These are phyloP conservation scores for Rhizopogon salebrosus DNA, from an alignment of 768 basidiomycete species.

Conservation along the genomic window DNA sequence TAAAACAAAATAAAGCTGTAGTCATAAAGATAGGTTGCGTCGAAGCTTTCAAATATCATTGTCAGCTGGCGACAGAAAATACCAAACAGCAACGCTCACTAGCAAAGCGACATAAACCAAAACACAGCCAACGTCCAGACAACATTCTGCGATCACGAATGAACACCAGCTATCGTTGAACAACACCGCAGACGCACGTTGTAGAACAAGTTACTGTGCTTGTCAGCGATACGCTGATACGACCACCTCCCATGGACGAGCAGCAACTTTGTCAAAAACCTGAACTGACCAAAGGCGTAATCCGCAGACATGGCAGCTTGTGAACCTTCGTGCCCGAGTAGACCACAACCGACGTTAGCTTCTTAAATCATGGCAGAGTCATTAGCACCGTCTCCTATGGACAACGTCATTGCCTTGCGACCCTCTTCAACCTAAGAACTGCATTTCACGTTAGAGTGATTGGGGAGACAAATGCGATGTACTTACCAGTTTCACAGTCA, in stretches of 20 bases:
- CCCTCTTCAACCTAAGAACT: conserved; percentile 83
- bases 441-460: too few species aligned
- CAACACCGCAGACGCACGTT: conserved; percentile 59
- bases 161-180: conserved; percentile 1
- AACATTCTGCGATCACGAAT: conserved; percentile 54
- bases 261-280: conserved; percentile 85
- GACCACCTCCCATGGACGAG: conserved; percentile 97
- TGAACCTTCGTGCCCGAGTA: conserved; percentile 91
- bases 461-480: too few species aligned
- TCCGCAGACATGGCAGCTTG: conserved; percentile 99
- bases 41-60: conserved; percentile 55
- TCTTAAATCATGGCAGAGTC: conserved; percentile 99
- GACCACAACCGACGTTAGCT: conserved; percentile 92
- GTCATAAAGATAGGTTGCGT: conserved; percentile 91
- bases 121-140: conserved; percentile 93
- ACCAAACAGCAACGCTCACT: conserved; percentile 36
- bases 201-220: conserved; percentile 98
- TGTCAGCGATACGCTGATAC: conserved; percentile 92
- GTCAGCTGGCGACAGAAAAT: conserved; percentile 10
- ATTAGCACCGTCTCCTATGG: conserved; percentile 96
- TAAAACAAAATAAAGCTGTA: conserved; percentile 91
- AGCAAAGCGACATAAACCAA: conserved; percentile 90
- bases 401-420: conserved; percentile 90
- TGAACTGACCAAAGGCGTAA: conserved; percentile 96
- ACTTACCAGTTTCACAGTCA: conserved; percentile 86